Base-by-base conservation (phyloP, 1,284 basidiomycete species). In the Vanrija sp. region DNA sequence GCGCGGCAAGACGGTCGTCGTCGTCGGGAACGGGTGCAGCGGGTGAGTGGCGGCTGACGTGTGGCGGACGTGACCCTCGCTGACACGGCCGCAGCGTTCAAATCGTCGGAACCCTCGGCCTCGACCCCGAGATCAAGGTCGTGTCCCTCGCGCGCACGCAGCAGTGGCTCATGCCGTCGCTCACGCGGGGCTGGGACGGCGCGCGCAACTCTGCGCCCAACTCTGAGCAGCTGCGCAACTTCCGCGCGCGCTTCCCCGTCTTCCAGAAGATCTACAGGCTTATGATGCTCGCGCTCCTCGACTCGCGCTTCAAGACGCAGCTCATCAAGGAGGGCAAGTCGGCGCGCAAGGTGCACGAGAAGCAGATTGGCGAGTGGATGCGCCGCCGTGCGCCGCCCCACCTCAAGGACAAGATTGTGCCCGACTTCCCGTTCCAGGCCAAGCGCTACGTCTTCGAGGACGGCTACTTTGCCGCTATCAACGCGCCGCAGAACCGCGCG, bases 1-100 rank as follows among this genome's bases (percentile, higher is more conserved):
- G 20, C 56, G 48, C 19, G 61, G 56, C 38, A 54, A 49, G 37
- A 53, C 44, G 16, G 54, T 60, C 43, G 54, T 53, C 35, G 41
- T 64, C 49, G 48, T 64, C 43, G 59, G 63, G 16, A 53, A 49
- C 49, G 59, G 54, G 16, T 59, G 57, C 51, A 54, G 51, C 16
- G 55, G 55, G 52, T 54, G 37, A 41, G 52, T 49, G 4, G 12
- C n/a, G n/a, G 16, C 16, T 31, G 31, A 9, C 12, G 31, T 9
- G 15, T 14, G 7, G n/a, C 16, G 9, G 2, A 12, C 12, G 2
- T 15, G 43, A 2, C 4, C 24, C 15, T 15, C 14, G 16, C 49
- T 37, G 14, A 44, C 39, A 8, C 9, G 36, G 15, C 16, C 15
- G 1, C 35, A 53, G 56, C 10, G 51, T 56, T 4, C 57, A 56